These are phyloP conservation scores for Fraxinus albicans DNA, from an alignment of 305 asterid species.

Conservation along the genomic window DNA sequence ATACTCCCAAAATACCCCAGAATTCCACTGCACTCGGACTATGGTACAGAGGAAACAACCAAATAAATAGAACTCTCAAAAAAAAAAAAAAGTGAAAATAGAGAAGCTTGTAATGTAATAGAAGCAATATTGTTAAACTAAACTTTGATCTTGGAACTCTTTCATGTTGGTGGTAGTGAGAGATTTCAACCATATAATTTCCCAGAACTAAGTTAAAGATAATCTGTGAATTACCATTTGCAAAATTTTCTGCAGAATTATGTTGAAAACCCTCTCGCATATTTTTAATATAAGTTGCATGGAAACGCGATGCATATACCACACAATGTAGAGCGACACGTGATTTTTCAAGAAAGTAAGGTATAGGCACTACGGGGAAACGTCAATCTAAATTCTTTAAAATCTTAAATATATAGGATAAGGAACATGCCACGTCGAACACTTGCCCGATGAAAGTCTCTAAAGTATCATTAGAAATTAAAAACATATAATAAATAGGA, in stretches of 20 bases:
- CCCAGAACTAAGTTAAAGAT: neutral
- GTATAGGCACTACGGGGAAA: neutral
- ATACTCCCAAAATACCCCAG: neutral
- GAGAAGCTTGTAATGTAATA: neutral
- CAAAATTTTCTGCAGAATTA: neutral
- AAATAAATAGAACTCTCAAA: neutral
- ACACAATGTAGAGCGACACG: neutral
- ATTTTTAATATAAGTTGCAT: neutral
- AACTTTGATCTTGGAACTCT: neutral
- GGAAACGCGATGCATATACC: neutral
- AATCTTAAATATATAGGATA: neutral
- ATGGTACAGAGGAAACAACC: constrained; percentile 2
- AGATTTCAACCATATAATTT: neutral
- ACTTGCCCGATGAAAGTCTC: neutral
- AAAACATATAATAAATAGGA: neutral
- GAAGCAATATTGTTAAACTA: neutral
- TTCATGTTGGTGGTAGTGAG: neutral
- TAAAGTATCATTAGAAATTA: neutral
- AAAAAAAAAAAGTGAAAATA: neutral
- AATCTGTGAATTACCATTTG: neutral
- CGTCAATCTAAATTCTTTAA: neutral
- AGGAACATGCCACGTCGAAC: neutral
- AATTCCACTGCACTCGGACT: neutral
- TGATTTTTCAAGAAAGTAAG: neutral
- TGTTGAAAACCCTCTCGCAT: neutral